These are phyloP conservation scores for Entoloma clypeatum DNA, from an alignment of 1,284 basidiomycete species.

Conservation along the genomic window DNA sequence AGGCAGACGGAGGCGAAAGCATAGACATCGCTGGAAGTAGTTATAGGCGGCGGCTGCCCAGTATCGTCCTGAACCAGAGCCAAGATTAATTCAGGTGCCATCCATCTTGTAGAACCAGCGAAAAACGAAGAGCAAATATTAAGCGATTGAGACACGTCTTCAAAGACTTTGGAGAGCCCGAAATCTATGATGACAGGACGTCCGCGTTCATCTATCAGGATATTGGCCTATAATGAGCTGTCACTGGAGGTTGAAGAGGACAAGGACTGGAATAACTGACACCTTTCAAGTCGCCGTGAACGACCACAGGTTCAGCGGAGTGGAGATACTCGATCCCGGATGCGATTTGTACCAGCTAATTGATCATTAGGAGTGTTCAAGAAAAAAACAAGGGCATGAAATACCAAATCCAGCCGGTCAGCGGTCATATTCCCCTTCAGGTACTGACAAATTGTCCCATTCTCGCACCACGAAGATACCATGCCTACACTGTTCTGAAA, in stretches of 20 bases:
- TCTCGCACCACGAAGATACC: slow-evolving; percentile 59
- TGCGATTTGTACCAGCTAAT: slow-evolving; percentile 49
- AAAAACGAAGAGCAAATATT: slow-evolving; percentile 46
- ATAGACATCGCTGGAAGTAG: slow-evolving; percentile 52
- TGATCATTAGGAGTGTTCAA: too few species aligned
- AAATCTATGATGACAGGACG: slow-evolving; percentile 55
- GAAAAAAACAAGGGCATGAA: too few species aligned
- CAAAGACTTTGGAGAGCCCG: slow-evolving; percentile 53
- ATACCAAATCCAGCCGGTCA: slow-evolving; percentile 43
- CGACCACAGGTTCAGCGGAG: slow-evolving; percentile 44
- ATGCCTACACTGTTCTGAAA: slow-evolving; percentile 47
- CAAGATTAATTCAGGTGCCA: slow-evolving; percentile 53
- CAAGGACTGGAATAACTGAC: slow-evolving; percentile 27
- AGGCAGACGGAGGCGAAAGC: slow-evolving; percentile 57
- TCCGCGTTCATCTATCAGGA: slow-evolving; percentile 48
- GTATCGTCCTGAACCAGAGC: slow-evolving; percentile 47
- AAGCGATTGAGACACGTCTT: slow-evolving; percentile 42
- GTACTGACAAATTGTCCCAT: slow-evolving; percentile 50
- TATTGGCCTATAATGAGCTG: slow-evolving; percentile 43
- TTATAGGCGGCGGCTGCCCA: slow-evolving; percentile 37
- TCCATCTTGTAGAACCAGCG: slow-evolving; percentile 48
- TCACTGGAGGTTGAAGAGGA: slow-evolving; percentile 3
- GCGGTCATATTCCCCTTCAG: slow-evolving; percentile 37
- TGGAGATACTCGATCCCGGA: slow-evolving; percentile 53
- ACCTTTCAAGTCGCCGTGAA: slow-evolving; percentile 58